Percentiles rank a stretch among this genome's conserved stretches.
Conservation (phyloP, 768 basidiomycete genomes). For the Russula griseocarnosa region DNA sequence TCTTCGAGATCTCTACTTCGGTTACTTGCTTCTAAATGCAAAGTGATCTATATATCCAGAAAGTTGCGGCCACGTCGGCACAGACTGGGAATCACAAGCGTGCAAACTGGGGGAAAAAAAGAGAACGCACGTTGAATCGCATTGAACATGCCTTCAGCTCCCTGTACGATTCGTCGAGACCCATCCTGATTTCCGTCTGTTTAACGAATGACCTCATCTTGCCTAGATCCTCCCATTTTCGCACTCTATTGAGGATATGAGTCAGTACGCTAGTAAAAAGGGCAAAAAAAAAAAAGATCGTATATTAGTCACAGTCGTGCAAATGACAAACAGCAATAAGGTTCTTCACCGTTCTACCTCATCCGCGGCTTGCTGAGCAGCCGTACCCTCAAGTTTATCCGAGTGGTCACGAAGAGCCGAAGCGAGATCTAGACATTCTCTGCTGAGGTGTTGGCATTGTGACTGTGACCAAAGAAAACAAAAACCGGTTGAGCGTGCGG, state of each 20-base stretch:
- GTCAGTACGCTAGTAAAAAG: slow-evolving; percentile 16
- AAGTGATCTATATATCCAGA: slow-evolving; percentile 8
- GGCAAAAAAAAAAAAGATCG: not conserved
- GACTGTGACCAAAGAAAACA: slow-evolving; percentile 8
- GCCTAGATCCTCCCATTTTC: slow-evolving; percentile 21
- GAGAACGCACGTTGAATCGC: slow-evolving; percentile 24
- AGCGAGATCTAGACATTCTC: slow-evolving; percentile 18
- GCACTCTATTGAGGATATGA: slow-evolving; percentile 18
- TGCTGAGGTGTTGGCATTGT: slow-evolving; percentile 23
- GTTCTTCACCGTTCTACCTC: slow-evolving; percentile 24
- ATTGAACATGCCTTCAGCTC: slow-evolving; percentile 19
- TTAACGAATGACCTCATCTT: slow-evolving; percentile 23
- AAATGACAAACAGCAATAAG: not conserved
- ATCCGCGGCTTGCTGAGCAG: slow-evolving; percentile 24
- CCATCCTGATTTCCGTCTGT: slow-evolving; percentile 25
- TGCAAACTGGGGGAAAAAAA: not conserved
- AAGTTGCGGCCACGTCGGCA: not conserved
- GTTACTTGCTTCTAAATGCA: slow-evolving; percentile 17
- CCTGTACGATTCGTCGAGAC: slow-evolving; percentile 25
- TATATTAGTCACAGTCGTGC: not conserved
- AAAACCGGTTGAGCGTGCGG: not conserved
- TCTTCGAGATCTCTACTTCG: slow-evolving; percentile 23
- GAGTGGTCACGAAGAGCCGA: slow-evolving; percentile 20
- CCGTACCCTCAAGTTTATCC: slow-evolving; percentile 20
- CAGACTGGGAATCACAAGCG: not conserved